Evolutionary conservation across 148 eudicot species (phyloP), one percentile per base, ranked within the genome.

Genomic region (Chenopodium berlandieri): DNA sequence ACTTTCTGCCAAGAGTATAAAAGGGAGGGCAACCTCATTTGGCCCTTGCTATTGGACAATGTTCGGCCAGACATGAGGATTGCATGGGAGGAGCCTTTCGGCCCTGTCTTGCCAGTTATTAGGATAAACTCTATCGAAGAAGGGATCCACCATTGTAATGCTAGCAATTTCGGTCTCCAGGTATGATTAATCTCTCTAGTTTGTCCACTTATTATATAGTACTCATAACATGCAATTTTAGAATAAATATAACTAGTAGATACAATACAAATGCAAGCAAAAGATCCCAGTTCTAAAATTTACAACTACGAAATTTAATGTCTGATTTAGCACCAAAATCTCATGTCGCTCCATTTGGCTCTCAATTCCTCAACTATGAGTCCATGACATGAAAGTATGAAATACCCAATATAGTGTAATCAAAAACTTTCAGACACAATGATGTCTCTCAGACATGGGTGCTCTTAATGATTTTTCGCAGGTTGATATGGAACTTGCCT

Each of bases 31-130:
- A 96, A 96, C 88, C 97, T 96, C 66, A 96, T 96, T 62, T 96
- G 98, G 99, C 99, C 99, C 0, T 79, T 96, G 85, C 84, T 96
- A 90, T 84, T 96, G 83, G 99, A 96, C 75, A 85, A 96, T 50
- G 99, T 96, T 46, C 85, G 93, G 20, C 95, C 99, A n/a, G 99
- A 96, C 79, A 96, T 96, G 99, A 89, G 99, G 82, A 96, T 96
- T 7, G 99, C 99, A 4, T 94, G 99, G 99, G 99, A 96, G 85
- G 99, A 96, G 87, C 99, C 99, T 16, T 96, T 96, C 82, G 99
- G 99, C 6, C 99, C 99, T 0, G 90, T 96, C 69, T 75, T 96
- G 87, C 99, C 99, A 0, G 98, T 96, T 70, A 90, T 96, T 75
- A 86, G 99, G 80, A 96, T 96, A 48, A 93, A 71, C 44, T 90